Base-by-base conservation (phyloP, 768 basidiomycete genomes). In the Macrolepiota albuminosa region DNA sequence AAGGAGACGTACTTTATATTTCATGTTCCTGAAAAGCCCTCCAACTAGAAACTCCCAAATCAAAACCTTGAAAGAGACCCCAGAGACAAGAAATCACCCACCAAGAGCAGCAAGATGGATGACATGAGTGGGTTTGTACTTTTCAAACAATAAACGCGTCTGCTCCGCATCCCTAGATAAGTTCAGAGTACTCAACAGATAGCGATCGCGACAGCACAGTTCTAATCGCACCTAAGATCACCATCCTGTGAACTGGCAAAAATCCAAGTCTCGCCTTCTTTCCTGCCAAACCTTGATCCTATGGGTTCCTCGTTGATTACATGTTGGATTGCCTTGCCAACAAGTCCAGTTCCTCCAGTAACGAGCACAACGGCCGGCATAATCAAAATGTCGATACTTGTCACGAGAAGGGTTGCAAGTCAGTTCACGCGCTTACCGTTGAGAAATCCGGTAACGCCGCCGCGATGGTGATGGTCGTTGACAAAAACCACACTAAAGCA, bases 101-200 rank as follows among this genome's bases (percentile, higher is more conserved):
- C 92, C 93, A 45, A 93, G 83, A 6, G 95, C 95, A 39, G 95
- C 95, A 49, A 97, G 85, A 76, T 98, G 96, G 68, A 98, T 97
- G 67, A 98, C 93, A 81, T 95, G 89, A 0, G 93, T 96, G 0
- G 96, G 95, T 69, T 91, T 88, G 76, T 97, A 87, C 75, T 93
- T 95, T 66, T 92, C 88, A 64, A 90, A 97, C 68, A 95, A 72
- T 68, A 79, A 80, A 67, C 78, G 75, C 43, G 93, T 88, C 71
- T 87, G 84, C 61, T 76, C 81, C 2, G 82, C 74, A 71, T 93
- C 85, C 67, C 95, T 95, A 65, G 47, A 42, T 46, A 43, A 7
- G 51, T 29, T 53, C 29, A 48, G 45, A 13, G 18, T 51, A 3
- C 16, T 58, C 31, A 56, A 21, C 39, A 56, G 24, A 52, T 60